phyloP scores from a whole-genome alignment of 768 basidiomycete genomes.

The Cubamyces sp. region DNA sequence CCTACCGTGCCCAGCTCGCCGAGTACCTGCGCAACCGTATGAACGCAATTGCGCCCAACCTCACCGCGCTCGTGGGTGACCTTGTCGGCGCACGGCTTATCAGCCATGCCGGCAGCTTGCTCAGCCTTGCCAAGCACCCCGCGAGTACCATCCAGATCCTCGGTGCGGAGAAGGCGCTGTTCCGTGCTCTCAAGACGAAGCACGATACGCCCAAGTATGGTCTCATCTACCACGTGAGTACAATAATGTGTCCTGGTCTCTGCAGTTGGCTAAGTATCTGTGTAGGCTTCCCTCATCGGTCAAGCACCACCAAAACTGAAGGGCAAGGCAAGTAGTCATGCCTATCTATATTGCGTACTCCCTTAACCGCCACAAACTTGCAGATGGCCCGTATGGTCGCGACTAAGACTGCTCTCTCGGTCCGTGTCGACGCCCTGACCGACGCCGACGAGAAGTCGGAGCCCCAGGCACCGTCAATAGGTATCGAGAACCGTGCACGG shows the following conservation, averaged over 20 bases:
- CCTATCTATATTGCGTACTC: not conserved
- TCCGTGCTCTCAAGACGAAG: slow-evolving; percentile 78
- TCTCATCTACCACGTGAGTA: slow-evolving; percentile 92
- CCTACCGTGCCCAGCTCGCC: slow-evolving; percentile 92
- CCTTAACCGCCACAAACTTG: slow-evolving; percentile 1
- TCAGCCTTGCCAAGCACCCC: slow-evolving; percentile 74
- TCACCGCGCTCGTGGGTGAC: slow-evolving; percentile 83
- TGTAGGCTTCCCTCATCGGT: slow-evolving; percentile 89
- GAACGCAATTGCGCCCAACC: slow-evolving; percentile 96
- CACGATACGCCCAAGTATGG: slow-evolving; percentile 99
- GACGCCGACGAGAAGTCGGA: slow-evolving; percentile 91
- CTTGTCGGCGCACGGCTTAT: slow-evolving; percentile 77
- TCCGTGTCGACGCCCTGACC: slow-evolving; percentile 96
- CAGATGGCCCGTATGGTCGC: slow-evolving; percentile 99
- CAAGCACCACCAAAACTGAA: slow-evolving; percentile 98
- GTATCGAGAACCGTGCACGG: slow-evolving; percentile 91
- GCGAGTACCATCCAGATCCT: slow-evolving; percentile 81
- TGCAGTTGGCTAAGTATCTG: not conserved
- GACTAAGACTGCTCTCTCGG: slow-evolving; percentile 95
- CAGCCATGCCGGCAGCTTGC: slow-evolving; percentile 72
- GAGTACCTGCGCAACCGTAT: slow-evolving; percentile 98
- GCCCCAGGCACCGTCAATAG: slow-evolving; percentile 79
- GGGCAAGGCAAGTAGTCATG: slow-evolving; percentile 71
- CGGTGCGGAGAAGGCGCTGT: slow-evolving; percentile 78
- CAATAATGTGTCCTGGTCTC: not conserved